A percentile compares a stretch with the other conserved stretches of the same genome.
phyloP scores from a whole-genome alignment of 2,329 filamentous ascomycete species.

The Nigrospora sphaerica region DNA sequence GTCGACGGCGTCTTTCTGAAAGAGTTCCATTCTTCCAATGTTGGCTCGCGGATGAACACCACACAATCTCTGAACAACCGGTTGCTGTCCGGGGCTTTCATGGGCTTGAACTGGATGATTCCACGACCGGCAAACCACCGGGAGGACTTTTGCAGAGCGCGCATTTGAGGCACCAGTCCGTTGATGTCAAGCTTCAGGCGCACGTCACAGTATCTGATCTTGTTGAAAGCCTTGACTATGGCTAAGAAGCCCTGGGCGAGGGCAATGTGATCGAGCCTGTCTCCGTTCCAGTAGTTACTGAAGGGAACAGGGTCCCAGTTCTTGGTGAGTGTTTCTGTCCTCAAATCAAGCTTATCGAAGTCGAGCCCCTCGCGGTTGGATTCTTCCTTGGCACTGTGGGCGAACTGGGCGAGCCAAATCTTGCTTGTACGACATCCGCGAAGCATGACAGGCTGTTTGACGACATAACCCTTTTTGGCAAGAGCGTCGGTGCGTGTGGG shows the following conservation, averaged over 20 bases:
- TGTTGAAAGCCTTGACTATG: slow-evolving; percentile 48
- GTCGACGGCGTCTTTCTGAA: slow-evolving; percentile 44
- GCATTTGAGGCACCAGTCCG: slow-evolving; percentile 52
- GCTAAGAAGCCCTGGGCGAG: slow-evolving; percentile 51
- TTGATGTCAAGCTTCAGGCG: slow-evolving; percentile 50
- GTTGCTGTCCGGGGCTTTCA: slow-evolving; percentile 38
- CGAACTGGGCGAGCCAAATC: slow-evolving; percentile 51
- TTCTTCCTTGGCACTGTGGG: slow-evolving; percentile 32
- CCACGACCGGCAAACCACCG: slow-evolving; percentile 50
- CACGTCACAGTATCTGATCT: slow-evolving; percentile 51
- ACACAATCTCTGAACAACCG: slow-evolving; percentile 56
- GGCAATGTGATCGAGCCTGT: slow-evolving; percentile 50
- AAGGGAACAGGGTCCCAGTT: slow-evolving; percentile 50
- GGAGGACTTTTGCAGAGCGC: slow-evolving; percentile 49
- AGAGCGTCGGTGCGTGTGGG: slow-evolving; percentile 54
- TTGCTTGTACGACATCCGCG: slow-evolving; percentile 56
- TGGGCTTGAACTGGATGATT: slow-evolving; percentile 49
- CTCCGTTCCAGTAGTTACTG: slow-evolving; percentile 48
- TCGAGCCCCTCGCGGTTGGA: slow-evolving; percentile 25
- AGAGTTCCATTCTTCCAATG: slow-evolving; percentile 47
- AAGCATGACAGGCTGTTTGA: slow-evolving; percentile 52
- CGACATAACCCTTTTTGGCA: slow-evolving; percentile 53
- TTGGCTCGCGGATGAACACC: slow-evolving; percentile 49
- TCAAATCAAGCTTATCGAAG: slow-evolving; percentile 28
- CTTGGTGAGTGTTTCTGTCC: slow-evolving; percentile 29